phyloP scores from a whole-genome alignment of 1,284 basidiomycete species.

The Psilocybe mexicana region DNA sequence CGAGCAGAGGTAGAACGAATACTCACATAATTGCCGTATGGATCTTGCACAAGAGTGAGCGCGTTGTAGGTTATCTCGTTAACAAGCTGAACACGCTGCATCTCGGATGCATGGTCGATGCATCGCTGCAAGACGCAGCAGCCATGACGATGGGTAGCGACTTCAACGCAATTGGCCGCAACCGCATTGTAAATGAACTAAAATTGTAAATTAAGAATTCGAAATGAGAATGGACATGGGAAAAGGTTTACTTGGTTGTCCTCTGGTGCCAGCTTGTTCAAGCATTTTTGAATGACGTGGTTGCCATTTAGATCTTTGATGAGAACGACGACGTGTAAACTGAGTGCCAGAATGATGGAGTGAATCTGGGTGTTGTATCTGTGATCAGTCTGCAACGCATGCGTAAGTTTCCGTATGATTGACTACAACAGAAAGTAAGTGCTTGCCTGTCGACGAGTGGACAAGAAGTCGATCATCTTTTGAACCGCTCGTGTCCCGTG shows the following conservation, averaged over 20 bases:
- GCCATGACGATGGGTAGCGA: conserved; percentile 98
- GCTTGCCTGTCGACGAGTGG: conserved; percentile 89
- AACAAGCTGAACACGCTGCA: conserved; percentile 94
- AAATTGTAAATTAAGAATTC: conserved; percentile 11
- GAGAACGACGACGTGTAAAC: conserved; percentile 96
- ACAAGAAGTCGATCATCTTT: conserved; percentile 99
- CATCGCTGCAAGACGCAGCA: conserved; percentile 99
- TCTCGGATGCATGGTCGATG: conserved; percentile 97
- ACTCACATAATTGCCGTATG: conserved; percentile 93
- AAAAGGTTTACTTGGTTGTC: conserved; percentile 81
- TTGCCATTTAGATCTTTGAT: conserved; percentile 99
- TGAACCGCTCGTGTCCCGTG: conserved; percentile 99
- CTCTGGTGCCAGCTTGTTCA: conserved; percentile 96
- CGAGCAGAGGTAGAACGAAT: conserved; percentile 25
- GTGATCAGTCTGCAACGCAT: conserved; percentile 65
- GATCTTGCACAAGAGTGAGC: conserved; percentile 96
- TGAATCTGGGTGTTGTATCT: conserved; percentile 90
- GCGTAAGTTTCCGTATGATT: conserved; percentile 43
- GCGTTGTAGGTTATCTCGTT: conserved; percentile 99
- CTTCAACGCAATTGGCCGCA: conserved; percentile 97
- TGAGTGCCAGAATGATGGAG: conserved; percentile 95
- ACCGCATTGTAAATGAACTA: conserved; percentile 99
- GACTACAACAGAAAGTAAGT: conserved; percentile 21
- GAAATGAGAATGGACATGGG: conserved; percentile 1
- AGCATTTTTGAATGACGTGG: conserved; percentile 99